Evolutionary conservation across 2,329 filamentous ascomycete species (phyloP), one percentile per base, ranked within the genome.

Genomic region (Scytalidium lignicola): DNA sequence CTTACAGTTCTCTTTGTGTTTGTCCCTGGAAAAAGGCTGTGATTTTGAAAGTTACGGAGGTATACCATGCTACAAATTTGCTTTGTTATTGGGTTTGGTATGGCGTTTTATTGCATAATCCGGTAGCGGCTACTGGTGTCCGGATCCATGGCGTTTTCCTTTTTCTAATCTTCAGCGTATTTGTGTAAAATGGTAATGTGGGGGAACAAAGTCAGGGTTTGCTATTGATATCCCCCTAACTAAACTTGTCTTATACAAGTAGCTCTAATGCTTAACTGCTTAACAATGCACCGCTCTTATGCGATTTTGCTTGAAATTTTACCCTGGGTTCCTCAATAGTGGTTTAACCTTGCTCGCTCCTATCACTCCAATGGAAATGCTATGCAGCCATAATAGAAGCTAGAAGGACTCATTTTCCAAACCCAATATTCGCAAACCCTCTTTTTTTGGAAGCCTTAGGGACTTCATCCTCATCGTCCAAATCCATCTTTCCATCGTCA

Each of bases 1-100:
- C 72, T 97, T 13, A 89, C 88, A 61, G 79, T 93, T 50, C 74
- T 99, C 21, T 99, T 99, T 72, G 91, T 96, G 59, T 85, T 99
- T 51, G 93, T 99, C 3, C 93, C 93, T 1, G 92, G 93, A 48
- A 95, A 88, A 66, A 76, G 87, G 53, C 75, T 95, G 41, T 93
- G 65, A 72, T 41, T 21, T 39, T 37, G 12, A 37, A 5, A 37
- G 32, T 13, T 26, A 37, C 15, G 32, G 32, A 15, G 7, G 23
- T 26, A 37, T 8, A 37, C 4, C n/a, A 17, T 20, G 17, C 17
- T 43, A 43, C 12, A 17, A 7, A 17, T 37, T 37, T 52, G 10
- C 32, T 37, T 26, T 37, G n/a, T 37, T 4, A 43, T n/a, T 44
- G 18, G 21, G 41, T 42, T 43, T 40, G 41, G 22, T 40, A 44